Evolutionary conservation across 257 asterid species (phyloP).

Genomic region (Fraxinus quadrangulata): DNA sequence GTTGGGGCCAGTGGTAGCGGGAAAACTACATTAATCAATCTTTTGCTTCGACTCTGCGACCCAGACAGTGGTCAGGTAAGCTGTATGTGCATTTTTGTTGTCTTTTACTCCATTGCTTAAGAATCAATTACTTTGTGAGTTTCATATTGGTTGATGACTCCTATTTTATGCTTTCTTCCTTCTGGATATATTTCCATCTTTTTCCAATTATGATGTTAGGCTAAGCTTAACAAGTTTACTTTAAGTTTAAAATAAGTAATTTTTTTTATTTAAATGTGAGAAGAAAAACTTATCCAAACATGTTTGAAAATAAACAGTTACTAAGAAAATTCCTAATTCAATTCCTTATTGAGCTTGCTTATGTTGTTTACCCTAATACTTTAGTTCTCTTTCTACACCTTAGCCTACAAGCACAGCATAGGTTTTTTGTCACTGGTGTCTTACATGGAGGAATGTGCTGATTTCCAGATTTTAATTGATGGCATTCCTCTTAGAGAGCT

Average conservation of each 20-base stretch:
- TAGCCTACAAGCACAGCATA: neutral
- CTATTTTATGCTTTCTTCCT: neutral
- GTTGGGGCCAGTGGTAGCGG: constrained; percentile 59
- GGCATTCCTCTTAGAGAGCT: constrained; percentile 48
- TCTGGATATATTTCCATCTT: neutral
- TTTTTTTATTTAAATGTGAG: neutral
- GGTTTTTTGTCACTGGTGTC: constrained; percentile 1
- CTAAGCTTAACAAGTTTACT: neutral
- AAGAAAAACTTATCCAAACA: neutral
- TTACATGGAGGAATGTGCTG: neutral
- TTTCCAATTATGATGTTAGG: neutral
- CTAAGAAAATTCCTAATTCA: neutral
- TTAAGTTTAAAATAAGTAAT: neutral
- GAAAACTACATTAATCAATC: constrained; percentile 33
- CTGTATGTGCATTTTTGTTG: neutral
- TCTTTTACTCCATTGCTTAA: constrained; percentile 16
- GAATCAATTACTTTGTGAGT: constrained; percentile 1
- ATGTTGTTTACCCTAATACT: neutral
- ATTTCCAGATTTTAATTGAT: constrained; percentile 45
- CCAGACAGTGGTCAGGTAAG: constrained; percentile 60
- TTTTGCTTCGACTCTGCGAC: constrained; percentile 57
- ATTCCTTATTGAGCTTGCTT: neutral
- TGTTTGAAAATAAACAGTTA: neutral
- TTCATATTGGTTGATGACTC: neutral
- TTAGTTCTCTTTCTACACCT: neutral